Conservation (phyloP, 1,284 basidiomycete genomes). For the Entoloma clypeatum region DNA sequence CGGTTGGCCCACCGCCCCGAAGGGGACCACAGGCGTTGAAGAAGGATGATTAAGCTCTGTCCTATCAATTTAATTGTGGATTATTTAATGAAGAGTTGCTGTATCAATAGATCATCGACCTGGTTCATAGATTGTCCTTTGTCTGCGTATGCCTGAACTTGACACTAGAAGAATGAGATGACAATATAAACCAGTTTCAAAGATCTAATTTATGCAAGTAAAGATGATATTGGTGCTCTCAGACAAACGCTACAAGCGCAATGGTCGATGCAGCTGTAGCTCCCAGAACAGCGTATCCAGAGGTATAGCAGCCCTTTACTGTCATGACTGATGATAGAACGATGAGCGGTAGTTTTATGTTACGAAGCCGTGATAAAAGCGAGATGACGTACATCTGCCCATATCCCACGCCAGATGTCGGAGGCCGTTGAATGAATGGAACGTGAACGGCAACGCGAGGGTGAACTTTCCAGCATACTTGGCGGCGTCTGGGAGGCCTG, state of each 20-base stretch:
- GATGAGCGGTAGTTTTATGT: conserved; percentile 9
- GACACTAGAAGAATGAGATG: too few relatives aligned
- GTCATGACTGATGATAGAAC: conserved; percentile 56
- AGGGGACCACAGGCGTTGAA: too few relatives aligned
- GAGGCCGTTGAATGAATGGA: conserved; percentile 89
- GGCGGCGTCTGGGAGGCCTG: conserved; percentile 64
- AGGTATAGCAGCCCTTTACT: conserved; percentile 74
- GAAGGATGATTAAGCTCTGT: too few relatives aligned
- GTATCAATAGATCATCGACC: too few relatives aligned
- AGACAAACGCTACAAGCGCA: conserved; percentile 36
- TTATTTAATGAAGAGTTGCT: too few relatives aligned
- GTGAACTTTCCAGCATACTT: conserved; percentile 76
- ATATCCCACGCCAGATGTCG: conserved; percentile 92
- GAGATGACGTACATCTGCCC: conserved; percentile 81
- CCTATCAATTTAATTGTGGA: too few relatives aligned
- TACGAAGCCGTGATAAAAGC: conserved; percentile 2
- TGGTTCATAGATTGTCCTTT: too few relatives aligned
- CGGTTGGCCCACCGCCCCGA: too few relatives aligned
- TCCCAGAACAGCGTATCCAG: conserved; percentile 84
- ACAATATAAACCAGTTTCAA: too few relatives aligned
- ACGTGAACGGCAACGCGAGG: conserved; percentile 83
- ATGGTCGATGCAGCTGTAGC: conserved; percentile 74
- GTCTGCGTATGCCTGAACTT: too few relatives aligned
- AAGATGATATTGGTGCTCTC: too few relatives aligned
- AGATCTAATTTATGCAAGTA: too few relatives aligned